These are phyloP conservation scores for Alternaria arborescens DNA, from an alignment of 2,329 filamentous ascomycete genomes.

Conservation along the genomic window DNA sequence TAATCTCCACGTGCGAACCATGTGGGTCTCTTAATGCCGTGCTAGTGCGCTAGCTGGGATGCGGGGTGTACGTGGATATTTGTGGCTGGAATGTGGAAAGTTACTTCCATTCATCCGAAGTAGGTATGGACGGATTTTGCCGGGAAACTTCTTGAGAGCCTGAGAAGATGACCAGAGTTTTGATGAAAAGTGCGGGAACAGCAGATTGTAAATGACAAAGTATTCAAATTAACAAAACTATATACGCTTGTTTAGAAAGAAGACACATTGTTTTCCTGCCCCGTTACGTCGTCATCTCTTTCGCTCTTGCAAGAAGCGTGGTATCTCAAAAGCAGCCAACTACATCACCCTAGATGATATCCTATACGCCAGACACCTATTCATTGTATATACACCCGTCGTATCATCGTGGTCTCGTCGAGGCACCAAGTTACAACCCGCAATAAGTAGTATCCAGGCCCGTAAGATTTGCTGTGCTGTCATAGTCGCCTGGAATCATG, in stretches of 20 bases:
- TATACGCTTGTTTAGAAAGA: not conserved
- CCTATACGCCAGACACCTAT: not conserved
- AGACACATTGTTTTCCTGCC: not conserved
- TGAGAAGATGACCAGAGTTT: not conserved
- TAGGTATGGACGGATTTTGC: not conserved
- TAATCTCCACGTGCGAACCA: conserved; percentile 11
- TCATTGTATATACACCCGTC: conserved; percentile 3
- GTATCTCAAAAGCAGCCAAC: conserved; percentile 30
- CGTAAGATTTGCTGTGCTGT: conserved; percentile 40
- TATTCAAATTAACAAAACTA: not conserved
- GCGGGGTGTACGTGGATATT: not conserved
- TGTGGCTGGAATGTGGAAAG: not conserved
- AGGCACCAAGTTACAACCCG: conserved; percentile 32
- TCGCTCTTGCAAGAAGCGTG: conserved; percentile 30
- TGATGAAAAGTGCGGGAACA: not conserved
- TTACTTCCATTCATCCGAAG: conserved; percentile 3
- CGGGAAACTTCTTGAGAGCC: not conserved
- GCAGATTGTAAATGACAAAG: not conserved
- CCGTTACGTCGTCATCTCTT: not conserved
- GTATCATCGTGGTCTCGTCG: conserved; percentile 1
- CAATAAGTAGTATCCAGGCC: conserved; percentile 54
- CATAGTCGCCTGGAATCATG: conserved; percentile 45
- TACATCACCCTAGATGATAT: not conserved
- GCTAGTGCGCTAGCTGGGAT: not conserved
- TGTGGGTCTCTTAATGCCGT: not conserved